phyloP scores from a whole-genome alignment of 129 eudicot species.

The Flaveria trinervia region DNA sequence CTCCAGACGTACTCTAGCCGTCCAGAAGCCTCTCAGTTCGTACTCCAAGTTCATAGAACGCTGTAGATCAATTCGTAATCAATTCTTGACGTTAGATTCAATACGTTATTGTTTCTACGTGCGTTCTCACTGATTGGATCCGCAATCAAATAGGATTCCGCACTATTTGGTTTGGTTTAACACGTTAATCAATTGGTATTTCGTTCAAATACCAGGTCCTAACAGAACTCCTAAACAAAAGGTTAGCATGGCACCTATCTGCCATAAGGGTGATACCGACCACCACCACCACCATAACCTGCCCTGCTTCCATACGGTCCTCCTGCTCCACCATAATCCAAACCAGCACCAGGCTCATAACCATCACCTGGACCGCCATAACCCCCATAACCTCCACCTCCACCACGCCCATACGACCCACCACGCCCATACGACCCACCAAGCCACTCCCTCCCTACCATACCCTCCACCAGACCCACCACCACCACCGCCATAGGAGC shows the following conservation, averaged over 20 bases:
- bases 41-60: too few species aligned
- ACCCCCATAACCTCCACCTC: conserved; percentile 45
- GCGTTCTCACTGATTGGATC: too few species aligned
- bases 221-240: neutral
- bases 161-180: too few species aligned
- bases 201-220: too few species aligned
- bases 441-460: conserved; percentile 66
- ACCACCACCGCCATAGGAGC: conserved; percentile 44
- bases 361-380: conserved; percentile 69
- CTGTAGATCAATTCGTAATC: too few species aligned
- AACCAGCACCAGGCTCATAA: neutral
- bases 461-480: conserved; percentile 49
- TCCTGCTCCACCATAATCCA: conserved; percentile 49
- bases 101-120: too few species aligned
- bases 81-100: too few species aligned
- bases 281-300: conserved; percentile 35
- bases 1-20: too few species aligned
- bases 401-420: conserved; percentile 28
- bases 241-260: conserved; percentile 52
- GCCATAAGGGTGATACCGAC: conserved; percentile 90
- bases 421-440: conserved; percentile 59
- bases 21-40: too few species aligned
- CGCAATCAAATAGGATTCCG: too few species aligned
- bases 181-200: too few species aligned
- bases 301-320: neutral